A percentile compares a stretch with the other conserved stretches of the same genome.
Conservation (phyloP, 768 basidiomycete genomes). For the Inosperma sp. region DNA sequence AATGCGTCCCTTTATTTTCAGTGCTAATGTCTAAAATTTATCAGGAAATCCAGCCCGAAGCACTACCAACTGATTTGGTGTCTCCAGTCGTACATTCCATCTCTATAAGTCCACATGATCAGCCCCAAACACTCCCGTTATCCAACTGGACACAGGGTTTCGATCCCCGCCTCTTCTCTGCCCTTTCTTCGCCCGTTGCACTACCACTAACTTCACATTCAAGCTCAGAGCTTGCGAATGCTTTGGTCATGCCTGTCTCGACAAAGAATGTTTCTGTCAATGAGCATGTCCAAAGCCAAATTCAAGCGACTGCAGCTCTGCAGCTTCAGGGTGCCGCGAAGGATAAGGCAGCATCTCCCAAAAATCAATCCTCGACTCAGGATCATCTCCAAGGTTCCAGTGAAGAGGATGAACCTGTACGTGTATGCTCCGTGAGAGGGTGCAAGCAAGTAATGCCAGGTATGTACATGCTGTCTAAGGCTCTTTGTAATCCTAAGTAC, state of each 20-base stretch:
- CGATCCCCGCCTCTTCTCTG: not conserved
- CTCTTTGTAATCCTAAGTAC: conserved; percentile 21
- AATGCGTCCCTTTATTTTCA: not conserved
- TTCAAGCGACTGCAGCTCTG: no score
- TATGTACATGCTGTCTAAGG: no score
- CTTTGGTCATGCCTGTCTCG: conserved; percentile 41
- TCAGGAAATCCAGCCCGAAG: not conserved
- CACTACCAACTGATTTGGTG: not conserved
- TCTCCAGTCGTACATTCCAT: no score
- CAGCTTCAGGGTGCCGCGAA: no score
- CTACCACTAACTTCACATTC: conserved; percentile 5
- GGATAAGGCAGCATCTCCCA: no score
- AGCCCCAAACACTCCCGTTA: no score
- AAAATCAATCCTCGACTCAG: no score
- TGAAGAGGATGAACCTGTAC: conserved; percentile 18
- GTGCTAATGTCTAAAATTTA: not conserved
- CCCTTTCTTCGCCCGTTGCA: not conserved
- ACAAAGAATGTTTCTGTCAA: no score
- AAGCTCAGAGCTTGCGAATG: conserved; percentile 47
- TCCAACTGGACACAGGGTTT: not conserved
- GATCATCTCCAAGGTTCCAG: no score
- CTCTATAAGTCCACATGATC: no score
- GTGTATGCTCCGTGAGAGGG: conserved; percentile 52
- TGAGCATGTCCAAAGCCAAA: no score
- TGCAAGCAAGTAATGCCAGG: conserved; percentile 46